Evolutionary conservation across 2,329 filamentous ascomycete species (phyloP).

Genomic region (Coleophoma eucalyptorum): DNA sequence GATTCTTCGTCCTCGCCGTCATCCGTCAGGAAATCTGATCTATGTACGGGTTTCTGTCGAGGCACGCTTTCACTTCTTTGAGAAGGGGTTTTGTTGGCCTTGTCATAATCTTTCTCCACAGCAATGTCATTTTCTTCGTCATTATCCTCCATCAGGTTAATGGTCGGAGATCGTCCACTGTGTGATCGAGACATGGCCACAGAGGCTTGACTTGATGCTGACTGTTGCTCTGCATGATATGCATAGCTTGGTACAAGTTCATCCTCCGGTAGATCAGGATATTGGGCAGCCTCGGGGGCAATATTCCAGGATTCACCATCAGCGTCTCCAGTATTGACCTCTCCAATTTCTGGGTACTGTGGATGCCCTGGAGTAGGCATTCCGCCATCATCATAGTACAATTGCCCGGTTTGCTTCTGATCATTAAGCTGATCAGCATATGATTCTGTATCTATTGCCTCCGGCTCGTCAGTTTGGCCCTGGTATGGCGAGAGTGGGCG

Average conservation of each 20-base stretch:
- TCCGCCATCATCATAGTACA: neutral
- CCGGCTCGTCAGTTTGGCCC: neutral
- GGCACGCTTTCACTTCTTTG: constrained; percentile 4
- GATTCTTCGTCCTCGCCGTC: no score
- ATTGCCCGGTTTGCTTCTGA: neutral
- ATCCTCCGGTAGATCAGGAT: constrained; percentile 12
- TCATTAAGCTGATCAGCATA: constrained; percentile 6
- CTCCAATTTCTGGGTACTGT: neutral
- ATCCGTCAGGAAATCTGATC: no score
- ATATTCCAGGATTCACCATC: constrained; percentile 2
- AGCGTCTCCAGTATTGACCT: neutral
- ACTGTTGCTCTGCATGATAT: neutral
- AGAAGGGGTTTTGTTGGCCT: constrained; percentile 2
- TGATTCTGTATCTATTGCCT: neutral
- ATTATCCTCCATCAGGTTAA: constrained; percentile 23
- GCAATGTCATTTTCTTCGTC: constrained; percentile 1
- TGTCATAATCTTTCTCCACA: constrained; percentile 7
- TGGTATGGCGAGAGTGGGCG: constrained; percentile 5
- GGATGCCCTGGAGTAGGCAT: neutral
- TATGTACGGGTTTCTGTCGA: neutral
- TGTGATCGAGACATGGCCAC: constrained; percentile 16
- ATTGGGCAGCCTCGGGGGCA: constrained; percentile 3
- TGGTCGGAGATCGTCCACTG: constrained; percentile 16
- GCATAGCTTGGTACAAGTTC: neutral
- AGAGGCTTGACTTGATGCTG: constrained; percentile 1